phyloP scores from a whole-genome alignment of 1,284 basidiomycete genomes.

The Apiotrichum gracile region DNA sequence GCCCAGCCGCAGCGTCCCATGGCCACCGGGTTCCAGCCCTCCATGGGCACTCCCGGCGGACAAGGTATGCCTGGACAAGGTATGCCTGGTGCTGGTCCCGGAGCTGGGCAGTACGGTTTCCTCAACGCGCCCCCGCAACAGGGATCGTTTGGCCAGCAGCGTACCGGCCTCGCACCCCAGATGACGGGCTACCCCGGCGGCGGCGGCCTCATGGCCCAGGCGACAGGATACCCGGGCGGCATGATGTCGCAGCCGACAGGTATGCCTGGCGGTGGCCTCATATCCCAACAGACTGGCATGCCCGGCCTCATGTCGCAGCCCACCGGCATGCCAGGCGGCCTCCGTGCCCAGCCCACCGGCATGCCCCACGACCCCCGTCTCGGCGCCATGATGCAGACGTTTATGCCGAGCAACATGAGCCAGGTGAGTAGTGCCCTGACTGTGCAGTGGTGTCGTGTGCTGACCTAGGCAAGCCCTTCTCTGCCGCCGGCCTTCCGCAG shows the following conservation, averaged over 20 bases:
- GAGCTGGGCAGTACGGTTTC: slow-evolving; percentile 35
- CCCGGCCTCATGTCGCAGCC: slow-evolving; percentile 60
- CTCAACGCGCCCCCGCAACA: slow-evolving; percentile 42
- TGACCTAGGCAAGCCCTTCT: slow-evolving; percentile 29
- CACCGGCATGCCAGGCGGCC: slow-evolving; percentile 54
- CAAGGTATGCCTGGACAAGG: slow-evolving; percentile 7
- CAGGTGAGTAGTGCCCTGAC: slow-evolving; percentile 28
- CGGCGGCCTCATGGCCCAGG: slow-evolving; percentile 37
- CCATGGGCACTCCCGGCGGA: slow-evolving; percentile 13
- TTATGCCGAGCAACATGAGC: slow-evolving; percentile 59
- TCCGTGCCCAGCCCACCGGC: slow-evolving; percentile 37
- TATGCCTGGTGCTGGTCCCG: too few species aligned
- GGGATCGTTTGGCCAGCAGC: slow-evolving; percentile 18
- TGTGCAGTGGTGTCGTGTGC: background rate
- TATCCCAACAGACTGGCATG: slow-evolving; percentile 68
- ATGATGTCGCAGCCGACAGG: slow-evolving; percentile 73
- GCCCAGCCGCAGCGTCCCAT: slow-evolving; percentile 49
- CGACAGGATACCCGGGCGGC: slow-evolving; percentile 48
- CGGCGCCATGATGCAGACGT: slow-evolving; percentile 75
- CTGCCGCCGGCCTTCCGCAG: slow-evolving; percentile 52
- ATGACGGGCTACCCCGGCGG: slow-evolving; percentile 34
- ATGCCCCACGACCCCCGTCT: slow-evolving; percentile 64
- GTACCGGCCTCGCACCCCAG: slow-evolving; percentile 30
- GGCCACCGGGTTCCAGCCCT: slow-evolving; percentile 49
- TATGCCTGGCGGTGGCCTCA: slow-evolving; percentile 49